These are phyloP conservation scores for Exophiala viscosa DNA, from an alignment of 2,329 filamentous ascomycete genomes.

Conservation along the genomic window DNA sequence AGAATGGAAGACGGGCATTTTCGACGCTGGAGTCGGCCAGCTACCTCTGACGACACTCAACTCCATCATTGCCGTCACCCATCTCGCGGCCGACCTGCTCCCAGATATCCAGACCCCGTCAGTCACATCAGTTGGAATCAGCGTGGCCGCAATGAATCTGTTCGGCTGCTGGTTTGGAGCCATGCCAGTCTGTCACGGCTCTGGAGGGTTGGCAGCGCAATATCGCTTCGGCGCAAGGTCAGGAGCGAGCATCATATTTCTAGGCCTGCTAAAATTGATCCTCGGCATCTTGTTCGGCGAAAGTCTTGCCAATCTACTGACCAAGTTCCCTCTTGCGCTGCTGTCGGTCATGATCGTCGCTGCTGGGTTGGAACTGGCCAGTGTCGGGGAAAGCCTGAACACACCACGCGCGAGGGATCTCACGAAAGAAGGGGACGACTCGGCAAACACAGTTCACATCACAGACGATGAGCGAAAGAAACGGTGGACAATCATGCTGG, in stretches of 20 bases:
- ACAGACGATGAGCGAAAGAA: constrained; percentile 59
- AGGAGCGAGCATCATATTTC: constrained; percentile 74
- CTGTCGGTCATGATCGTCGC: constrained; percentile 87
- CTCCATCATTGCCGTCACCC: constrained; percentile 82
- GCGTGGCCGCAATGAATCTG: constrained; percentile 79
- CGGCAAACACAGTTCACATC: constrained; percentile 1
- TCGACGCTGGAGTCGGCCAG: constrained; percentile 74
- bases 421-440: constrained; percentile 34
- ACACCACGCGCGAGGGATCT: constrained; percentile 63
- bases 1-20: constrained; percentile 53
- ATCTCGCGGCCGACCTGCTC: constrained; percentile 72
- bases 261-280: constrained; percentile 70
- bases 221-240: constrained; percentile 88
- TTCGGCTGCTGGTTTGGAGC: constrained; percentile 84
- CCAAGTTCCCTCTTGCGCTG: constrained; percentile 69
- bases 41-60: constrained; percentile 89
- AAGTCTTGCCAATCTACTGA: constrained; percentile 66
- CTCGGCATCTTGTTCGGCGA: constrained; percentile 73
- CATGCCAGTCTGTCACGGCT: constrained; percentile 94
- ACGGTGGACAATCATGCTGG: constrained; percentile 85
- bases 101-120: constrained; percentile 65
- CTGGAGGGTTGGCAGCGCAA: constrained; percentile 84
- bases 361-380: constrained; percentile 80
- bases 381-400: constrained; percentile 79
- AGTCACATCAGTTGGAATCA: constrained; percentile 73